Base-by-base conservation (phyloP, 2,329 filamentous ascomycete genomes). In the Penicillium sp. region DNA sequence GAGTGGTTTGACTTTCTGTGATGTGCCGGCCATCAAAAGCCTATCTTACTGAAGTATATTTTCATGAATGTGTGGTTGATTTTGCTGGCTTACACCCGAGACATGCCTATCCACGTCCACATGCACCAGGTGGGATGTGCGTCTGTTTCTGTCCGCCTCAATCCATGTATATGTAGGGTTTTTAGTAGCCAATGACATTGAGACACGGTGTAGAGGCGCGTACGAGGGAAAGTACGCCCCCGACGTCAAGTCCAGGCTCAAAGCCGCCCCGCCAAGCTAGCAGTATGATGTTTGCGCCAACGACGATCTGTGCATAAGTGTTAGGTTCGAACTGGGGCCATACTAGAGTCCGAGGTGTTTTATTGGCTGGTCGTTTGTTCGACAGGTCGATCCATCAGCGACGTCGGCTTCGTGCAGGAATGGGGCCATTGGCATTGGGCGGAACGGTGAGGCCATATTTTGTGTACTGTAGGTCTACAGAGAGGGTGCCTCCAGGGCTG, bases 371-470 rank as follows among this genome's bases (percentile, higher is more conserved):
- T 8, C 21, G 19, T 33, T 7, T 33, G 23, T 29, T 52, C 26
- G 42, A 54, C 29, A 43, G 29, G 49, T 56, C 25, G 31, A 50
- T 50, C 45, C 29, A 50, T 37, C 43, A 62, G 58, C 48, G 55
- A 59, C 48, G 35, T 26, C 60, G 58, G 62, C 35, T 54, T 23
- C 47, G 37, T 55, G 55, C 58, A 64, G 13, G 39, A 19, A 42
- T 42, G 10, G 9, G 19, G 19, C 23, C 19, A 19, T 14, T 42
- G 11, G 8, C 19, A 21, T 49, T 7, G 42, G 42, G 16, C 37
- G 10, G 10, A n/a, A 23, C 14, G 46, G 26, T 49, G n/a, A 33
- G 39, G 10, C 19, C 19, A 23, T 10, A 39, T 39, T 31, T 14
- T 47, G 31, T 33, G n/a, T n/a, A n/a, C n/a, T n/a, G n/a, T n/a